Percentiles rank a stretch among this genome's conserved stretches.
phyloP scores from a whole-genome alignment of 106 monocot genomes.

The Apostasia shenzhenica region DNA sequence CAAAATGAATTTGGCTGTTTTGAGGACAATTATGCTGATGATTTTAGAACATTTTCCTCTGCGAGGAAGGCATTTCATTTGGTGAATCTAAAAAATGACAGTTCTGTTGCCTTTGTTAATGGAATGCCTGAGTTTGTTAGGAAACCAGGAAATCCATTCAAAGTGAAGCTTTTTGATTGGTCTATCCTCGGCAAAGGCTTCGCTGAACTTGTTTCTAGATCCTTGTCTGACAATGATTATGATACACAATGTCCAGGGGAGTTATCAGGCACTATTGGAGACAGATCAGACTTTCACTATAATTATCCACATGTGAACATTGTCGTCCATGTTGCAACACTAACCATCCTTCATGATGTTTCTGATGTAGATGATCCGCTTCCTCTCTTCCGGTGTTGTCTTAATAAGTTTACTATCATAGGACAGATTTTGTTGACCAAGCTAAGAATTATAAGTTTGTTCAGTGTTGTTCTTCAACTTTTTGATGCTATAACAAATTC shows the following conservation, averaged over 20 bases:
- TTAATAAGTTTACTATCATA: slow-evolving; percentile 34
- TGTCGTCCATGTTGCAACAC: slow-evolving; percentile 29
- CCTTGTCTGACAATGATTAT: not conserved
- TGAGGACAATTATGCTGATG: slow-evolving; percentile 27
- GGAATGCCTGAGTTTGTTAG: slow-evolving; percentile 77
- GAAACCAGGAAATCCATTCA: slow-evolving; percentile 81
- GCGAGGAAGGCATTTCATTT: slow-evolving; percentile 56
- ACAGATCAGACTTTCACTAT: slow-evolving; percentile 2
- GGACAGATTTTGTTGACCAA: slow-evolving; percentile 50
- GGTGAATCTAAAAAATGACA: slow-evolving; percentile 63
- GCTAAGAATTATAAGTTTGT: slow-evolving; percentile 56
- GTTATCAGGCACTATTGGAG: slow-evolving; percentile 6
- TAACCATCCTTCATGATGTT: slow-evolving; percentile 62
- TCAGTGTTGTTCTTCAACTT: slow-evolving; percentile 25
- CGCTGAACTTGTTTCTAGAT: slow-evolving; percentile 3
- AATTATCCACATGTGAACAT: slow-evolving; percentile 31
- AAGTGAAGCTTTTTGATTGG: slow-evolving; percentile 53
- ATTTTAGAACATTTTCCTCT: slow-evolving; percentile 17
- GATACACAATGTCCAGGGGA: slow-evolving; percentile 18
- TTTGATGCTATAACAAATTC: slow-evolving; percentile 47
- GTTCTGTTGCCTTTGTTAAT: slow-evolving; percentile 68
- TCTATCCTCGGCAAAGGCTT: slow-evolving; percentile 9
- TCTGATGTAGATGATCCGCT: slow-evolving; percentile 50
- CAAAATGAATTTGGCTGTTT: slow-evolving; percentile 24
- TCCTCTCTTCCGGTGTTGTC: slow-evolving; percentile 36